Conservation (phyloP, 768 basidiomycete species). For the Tubosaeta sp. region DNA sequence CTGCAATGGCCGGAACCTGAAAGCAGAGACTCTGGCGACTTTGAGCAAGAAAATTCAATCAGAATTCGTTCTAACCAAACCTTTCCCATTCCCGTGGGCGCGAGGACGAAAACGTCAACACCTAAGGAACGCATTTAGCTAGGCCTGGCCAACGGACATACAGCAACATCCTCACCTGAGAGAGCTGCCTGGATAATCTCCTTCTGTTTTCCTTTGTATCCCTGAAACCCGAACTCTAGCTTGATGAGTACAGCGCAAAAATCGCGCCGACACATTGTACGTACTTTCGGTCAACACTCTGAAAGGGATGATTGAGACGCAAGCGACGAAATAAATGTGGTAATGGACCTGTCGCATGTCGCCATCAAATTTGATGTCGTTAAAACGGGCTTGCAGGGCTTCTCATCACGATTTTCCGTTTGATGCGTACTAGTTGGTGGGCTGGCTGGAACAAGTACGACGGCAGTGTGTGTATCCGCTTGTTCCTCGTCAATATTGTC, state of each 20-base stretch:
- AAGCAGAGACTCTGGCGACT: constrained; percentile 70
- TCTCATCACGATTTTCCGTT: not conserved
- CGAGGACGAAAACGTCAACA: constrained; percentile 71
- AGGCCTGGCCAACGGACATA: not conserved
- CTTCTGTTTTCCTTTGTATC: constrained; percentile 74
- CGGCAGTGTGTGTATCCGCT: not conserved
- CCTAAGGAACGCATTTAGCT: constrained; percentile 36
- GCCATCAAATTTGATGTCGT: not conserved
- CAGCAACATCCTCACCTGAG: constrained; percentile 38
- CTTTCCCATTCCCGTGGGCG: constrained; percentile 90
- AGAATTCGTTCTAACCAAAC: constrained; percentile 30
- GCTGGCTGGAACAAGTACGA: constrained; percentile 18
- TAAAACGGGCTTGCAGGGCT: not conserved
- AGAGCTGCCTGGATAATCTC: constrained; percentile 71
- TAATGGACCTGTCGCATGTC: constrained; percentile 16
- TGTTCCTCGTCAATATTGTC: constrained; percentile 23
- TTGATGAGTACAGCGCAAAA: not conserved
- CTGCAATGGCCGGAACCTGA: constrained; percentile 73
- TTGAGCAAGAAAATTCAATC: not conserved
- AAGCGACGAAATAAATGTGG: not conserved
- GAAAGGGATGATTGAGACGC: not conserved
- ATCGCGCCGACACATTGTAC: not conserved
- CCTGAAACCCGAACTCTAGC: constrained; percentile 64
- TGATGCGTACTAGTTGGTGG: constrained; percentile 2
- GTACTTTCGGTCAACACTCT: constrained; percentile 28